Base-by-base conservation (phyloP, 352 stramenopile genomes). In the Globisporangium nagaii region DNA sequence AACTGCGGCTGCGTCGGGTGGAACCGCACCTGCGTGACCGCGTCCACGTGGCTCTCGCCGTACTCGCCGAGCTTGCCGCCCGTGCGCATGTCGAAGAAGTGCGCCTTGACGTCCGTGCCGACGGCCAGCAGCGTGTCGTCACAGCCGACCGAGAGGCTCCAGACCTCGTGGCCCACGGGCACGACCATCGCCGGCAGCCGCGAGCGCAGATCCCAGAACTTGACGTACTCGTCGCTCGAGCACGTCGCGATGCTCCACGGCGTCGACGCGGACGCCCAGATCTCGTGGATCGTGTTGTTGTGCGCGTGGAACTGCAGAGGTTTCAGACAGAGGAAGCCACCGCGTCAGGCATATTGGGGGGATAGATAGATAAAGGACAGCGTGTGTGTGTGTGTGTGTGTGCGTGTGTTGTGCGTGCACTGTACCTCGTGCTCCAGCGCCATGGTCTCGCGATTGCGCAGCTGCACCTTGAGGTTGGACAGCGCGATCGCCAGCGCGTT, bases 11-110 rank as follows among this genome's bases (percentile, higher is more conserved):
- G 77, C 32, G 68, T 75, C 35, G 88, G 88, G 55, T 95, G 84
- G 68, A 95, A 96, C 3, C 73, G 79, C 24, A 97, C 86, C 39
- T 90, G 79, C 32, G 88, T 97, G 44, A 97, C 73, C 32, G 84
- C 76, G 58, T 96, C 87, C 22, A 92, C 79, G 66, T 96, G 86
- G 62, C 84, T 94, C 54, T 97, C 88, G 20, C 75, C 79, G 57
- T 96, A 97, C 37, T 83, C 73, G 6, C 86, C 82, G 3, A 96
- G 67, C 52, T 75, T 71, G 36, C 56, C 62, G 27, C 79, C 73
- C 20, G 61, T 88, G 37, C 85, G 83, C 34, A 90, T 65, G 60
- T 95, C 85, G 36, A 76, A 95, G 54, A 95, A 93, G 22, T 89
- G 70, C 10, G 78, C 85, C 40, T 73, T 70, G n/a, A 93, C 78